A percentile compares a stretch with the other conserved stretches of the same genome.
phyloP scores from a whole-genome alignment of 2,329 filamentous ascomycete species.

The Beauveria medogensis region DNA sequence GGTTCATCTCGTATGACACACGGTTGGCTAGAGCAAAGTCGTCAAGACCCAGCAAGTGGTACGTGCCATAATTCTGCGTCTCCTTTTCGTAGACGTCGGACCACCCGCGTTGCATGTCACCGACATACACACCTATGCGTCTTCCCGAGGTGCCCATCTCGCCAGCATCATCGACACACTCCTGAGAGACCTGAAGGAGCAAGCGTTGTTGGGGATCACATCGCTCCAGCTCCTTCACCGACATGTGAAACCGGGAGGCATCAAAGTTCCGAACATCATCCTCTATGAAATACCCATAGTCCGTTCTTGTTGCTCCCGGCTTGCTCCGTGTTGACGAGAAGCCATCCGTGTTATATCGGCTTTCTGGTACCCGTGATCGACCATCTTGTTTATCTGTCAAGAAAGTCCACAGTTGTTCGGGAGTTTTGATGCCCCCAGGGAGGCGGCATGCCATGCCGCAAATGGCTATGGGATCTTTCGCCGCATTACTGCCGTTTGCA shows the following conservation, averaged over 20 bases:
- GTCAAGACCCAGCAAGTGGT: neutral
- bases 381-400: slow-evolving; percentile 11
- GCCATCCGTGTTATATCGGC: slow-evolving; percentile 12
- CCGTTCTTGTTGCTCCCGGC: slow-evolving; percentile 1
- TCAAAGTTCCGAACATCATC: slow-evolving; percentile 4
- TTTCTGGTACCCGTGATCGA: slow-evolving; percentile 9
- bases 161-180: slow-evolving; percentile 15
- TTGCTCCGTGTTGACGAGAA: slow-evolving; percentile 5
- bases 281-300: slow-evolving; percentile 12
- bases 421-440: slow-evolving; percentile 9
- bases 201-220: slow-evolving; percentile 24
- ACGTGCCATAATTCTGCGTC: neutral
- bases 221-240: neutral
- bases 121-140: slow-evolving; percentile 1
- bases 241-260: slow-evolving; percentile 2
- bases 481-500: neutral
- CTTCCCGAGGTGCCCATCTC: neutral
- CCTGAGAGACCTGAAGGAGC: slow-evolving; percentile 22
- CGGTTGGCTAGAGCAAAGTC: neutral
- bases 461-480: slow-evolving; percentile 9
- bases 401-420: slow-evolving; percentile 12
- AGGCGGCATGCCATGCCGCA: slow-evolving; percentile 14
- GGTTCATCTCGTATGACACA: neutral
- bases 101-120: neutral
- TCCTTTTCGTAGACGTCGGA: neutral